Evolutionary conservation across 768 basidiomycete genomes (phyloP), one percentile per base, ranked within the genome.

Genomic region (Rhodotorula graminis): DNA sequence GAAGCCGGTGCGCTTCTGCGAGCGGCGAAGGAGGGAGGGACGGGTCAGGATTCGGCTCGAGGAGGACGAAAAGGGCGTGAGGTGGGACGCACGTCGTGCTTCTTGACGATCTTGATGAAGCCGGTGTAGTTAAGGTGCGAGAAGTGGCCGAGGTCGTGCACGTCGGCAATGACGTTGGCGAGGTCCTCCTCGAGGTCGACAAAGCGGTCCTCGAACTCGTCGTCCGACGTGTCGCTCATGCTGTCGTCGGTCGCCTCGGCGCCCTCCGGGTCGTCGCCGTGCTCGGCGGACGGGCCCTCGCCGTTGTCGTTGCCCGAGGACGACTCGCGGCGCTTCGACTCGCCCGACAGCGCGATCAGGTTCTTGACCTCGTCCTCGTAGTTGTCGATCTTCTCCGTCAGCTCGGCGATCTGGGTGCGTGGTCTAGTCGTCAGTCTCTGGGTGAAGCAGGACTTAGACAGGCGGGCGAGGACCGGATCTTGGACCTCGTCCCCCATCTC

Each of bases 61-160:
- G 15, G 47, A 23, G 5, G 37, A 37, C 37, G 37, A 37, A 4
- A 9, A 37, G 37, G 9, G 37, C n/a, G n/a, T n/a, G 37, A 37
- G 37, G 5, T 37, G 37, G 9, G 37, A 37, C 50, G 50, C 50
- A 93, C 92, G 80, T 96, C 93, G 80, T 97, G 93, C 89, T 97
- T 97, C 90, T 98, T 97, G 72, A 97, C 84, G 72, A 97, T 97
- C 83, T 99, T 99, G 85, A 97, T 90, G 81, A 99, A 99, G 18
- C 96, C 96, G 2, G 96, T 97, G 78, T 97, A 93, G 80, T 98
- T 98, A 66, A 98, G 86, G 80, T 98, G 98, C 7, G 95, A 94
- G 80, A 94, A 90, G 44, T 97, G 84, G 2, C 93, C 70, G 46
- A 76, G 64, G 67, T 83, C 82, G 65, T 84, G 82, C 9, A 84